Evolutionary conservation across 805 yeast species (phyloP).

Genomic region (Blastobotrys mokoenaii): DNA sequence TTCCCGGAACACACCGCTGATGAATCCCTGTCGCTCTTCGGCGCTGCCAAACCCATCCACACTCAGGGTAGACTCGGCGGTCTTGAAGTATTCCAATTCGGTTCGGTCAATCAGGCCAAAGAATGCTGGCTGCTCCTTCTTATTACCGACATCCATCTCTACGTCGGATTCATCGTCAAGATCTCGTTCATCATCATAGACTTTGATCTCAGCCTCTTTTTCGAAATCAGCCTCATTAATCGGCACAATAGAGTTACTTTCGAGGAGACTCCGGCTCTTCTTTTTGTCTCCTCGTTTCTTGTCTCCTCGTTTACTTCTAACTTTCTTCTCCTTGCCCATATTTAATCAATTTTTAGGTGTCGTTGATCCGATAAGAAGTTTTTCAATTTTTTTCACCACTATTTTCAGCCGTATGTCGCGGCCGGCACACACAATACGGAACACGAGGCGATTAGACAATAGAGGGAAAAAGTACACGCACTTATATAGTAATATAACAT

Average conservation of each 20-base stretch:
- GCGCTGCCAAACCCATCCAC: conserved; percentile 65
- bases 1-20: conserved; percentile 74
- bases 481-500: no score
- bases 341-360: not conserved
- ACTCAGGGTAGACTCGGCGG: conserved; percentile 80
- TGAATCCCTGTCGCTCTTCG: conserved; percentile 69
- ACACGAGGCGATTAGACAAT: no score
- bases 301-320: conserved; percentile 8
- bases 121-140: conserved; percentile 36
- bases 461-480: no score
- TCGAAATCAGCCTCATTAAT: not conserved
- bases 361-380: not conserved
- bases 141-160: conserved; percentile 9
- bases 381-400: not conserved
- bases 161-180: conserved; percentile 15
- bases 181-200: not conserved
- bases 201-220: not conserved
- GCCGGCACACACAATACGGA: no score
- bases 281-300: conserved; percentile 3
- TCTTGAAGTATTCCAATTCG: conserved; percentile 86
- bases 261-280: not conserved
- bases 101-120: conserved; percentile 80
- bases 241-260: not conserved
- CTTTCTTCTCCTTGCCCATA: conserved; percentile 14
- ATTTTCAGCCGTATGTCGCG: not conserved